Base-by-base conservation (phyloP, 2,329 filamentous ascomycete species). In the Daldinia sp. region DNA sequence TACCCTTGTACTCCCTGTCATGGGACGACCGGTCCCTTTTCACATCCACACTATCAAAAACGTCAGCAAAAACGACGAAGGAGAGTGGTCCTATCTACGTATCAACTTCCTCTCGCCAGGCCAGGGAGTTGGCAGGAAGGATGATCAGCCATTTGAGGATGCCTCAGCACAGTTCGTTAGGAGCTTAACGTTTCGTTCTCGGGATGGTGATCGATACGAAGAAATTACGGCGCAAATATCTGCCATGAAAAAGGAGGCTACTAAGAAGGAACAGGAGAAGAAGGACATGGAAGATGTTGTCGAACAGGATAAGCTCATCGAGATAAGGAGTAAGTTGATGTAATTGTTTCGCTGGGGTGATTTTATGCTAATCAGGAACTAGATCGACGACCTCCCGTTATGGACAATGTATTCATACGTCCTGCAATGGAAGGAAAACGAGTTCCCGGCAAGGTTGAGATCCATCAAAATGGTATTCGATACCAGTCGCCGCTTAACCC, bases 241-340 rank as follows among this genome's bases (percentile, higher is more conserved):
- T 9, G 95, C 97, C 74, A 90, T 99, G 82, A 96, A 97, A 82
- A 96, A 95, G 75, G 92, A 94, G 70, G 89, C 92, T 4, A 87
- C 92, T 39, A 94, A 96, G 78, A 91, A 93, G 71, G 95, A 99
- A 77, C 94, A 97, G 73, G 94, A 97, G 79, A 97, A 98, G 87
- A 99, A 99, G 81, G 94, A 99, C 71, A 91, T 99, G 91, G 95
- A 99, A 76, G 95, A 99, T 77, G 95, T 99, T 19, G 94, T 99
- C 4, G 95, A 98, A 78, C 95, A 99, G 77, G 95, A 99, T 76
- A 99, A 99, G 81, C 87, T 99, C 53, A 83, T 96, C 70, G 94
- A 97, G 75, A 94, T 98, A 70, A 86, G 95, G 82, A 97, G 91
- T 93, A 82, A 81, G 88, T 81, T 13, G 5, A 34, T 21, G 11